These are phyloP conservation scores for Salmacisia buchloeana DNA, from an alignment of 1,284 basidiomycete species.

Conservation along the genomic window DNA sequence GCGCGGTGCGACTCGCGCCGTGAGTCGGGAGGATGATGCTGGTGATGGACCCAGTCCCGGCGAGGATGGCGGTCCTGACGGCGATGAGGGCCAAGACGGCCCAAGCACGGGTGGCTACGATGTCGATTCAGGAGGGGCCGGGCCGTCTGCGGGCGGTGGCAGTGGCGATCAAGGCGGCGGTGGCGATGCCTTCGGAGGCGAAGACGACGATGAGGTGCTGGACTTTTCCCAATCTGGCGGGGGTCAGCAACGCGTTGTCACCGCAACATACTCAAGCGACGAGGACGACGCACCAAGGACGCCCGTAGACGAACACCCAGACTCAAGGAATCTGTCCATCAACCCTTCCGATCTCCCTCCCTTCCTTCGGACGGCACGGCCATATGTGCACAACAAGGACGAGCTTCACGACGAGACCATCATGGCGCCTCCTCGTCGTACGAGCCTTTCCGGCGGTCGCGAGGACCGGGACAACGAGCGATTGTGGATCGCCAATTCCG, in stretches of 20 bases:
- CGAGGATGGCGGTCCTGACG: too few species aligned
- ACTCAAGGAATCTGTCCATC: not conserved
- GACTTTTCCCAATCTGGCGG: not conserved
- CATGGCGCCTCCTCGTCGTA: too few species aligned
- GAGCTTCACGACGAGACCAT: conserved; percentile 1
- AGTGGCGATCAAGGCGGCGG: conserved; percentile 4
- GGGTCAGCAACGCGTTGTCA: not conserved
- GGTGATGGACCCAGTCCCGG: not conserved
- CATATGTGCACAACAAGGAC: not conserved
- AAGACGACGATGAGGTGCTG: conserved; percentile 10
- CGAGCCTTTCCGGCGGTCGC: too few species aligned
- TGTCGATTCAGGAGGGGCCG: too few species aligned
- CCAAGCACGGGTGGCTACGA: too few species aligned
- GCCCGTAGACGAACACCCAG: not conserved
- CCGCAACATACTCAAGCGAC: not conserved
- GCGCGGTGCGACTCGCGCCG: conserved; percentile 10
- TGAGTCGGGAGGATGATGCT: not conserved
- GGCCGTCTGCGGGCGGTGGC: not conserved
- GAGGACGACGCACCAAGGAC: not conserved
- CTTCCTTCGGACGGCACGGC: not conserved
- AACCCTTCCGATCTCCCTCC: conserved; percentile 2
- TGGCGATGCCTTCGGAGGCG: conserved; percentile 4
- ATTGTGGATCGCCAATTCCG: too few species aligned
- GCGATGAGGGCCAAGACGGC: too few species aligned
- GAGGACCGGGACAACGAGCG: too few species aligned